A percentile compares a stretch with the other conserved stretches of the same genome.
phyloP scores from a whole-genome alignment of 75 land plant genomes.

The Pinus taeda region DNA sequence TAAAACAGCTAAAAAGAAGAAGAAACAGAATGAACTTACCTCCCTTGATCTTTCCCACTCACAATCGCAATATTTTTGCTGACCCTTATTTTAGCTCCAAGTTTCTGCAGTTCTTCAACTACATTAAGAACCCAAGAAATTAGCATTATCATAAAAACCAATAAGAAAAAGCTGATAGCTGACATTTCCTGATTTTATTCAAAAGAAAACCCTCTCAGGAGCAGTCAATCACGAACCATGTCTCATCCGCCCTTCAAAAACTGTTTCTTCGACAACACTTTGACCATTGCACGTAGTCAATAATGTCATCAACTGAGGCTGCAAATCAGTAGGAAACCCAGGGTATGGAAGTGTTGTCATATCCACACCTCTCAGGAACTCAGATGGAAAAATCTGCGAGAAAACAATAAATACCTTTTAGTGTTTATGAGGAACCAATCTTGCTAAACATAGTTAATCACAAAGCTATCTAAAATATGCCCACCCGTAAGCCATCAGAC shows the following conservation, averaged over 20 bases:
- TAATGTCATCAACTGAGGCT: constrained; percentile 65
- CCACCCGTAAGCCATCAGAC: constrained; percentile 39
- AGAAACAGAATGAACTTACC: constrained; percentile 21
- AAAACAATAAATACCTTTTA: not conserved
- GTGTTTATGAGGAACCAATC: not conserved
- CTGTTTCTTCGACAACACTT: constrained; percentile 63
- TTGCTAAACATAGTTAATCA: not conserved
- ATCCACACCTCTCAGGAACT: constrained; percentile 28
- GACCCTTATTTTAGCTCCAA: constrained; percentile 60
- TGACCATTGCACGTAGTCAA: constrained; percentile 57
- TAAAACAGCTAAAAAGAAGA: not conserved
- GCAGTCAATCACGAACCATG: constrained; percentile 48
- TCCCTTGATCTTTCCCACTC: constrained; percentile 43
- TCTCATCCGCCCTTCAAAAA: constrained; percentile 70
- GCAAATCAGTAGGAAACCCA: constrained; percentile 81
- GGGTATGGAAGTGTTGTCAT: constrained; percentile 68
- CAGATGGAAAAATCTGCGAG: constrained; percentile 30
- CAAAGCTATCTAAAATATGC: constrained; percentile 3
- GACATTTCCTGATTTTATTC: not conserved
- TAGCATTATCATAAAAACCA: not conserved
- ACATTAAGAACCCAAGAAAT: not conserved
- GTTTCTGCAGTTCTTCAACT: constrained; percentile 71
- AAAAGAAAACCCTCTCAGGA: constrained; percentile 4
- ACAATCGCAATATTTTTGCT: constrained; percentile 36
- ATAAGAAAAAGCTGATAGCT: not conserved